Evolutionary conservation across 139 green algal genomes (phyloP).

Genomic region (Coelastrella sp.): DNA sequence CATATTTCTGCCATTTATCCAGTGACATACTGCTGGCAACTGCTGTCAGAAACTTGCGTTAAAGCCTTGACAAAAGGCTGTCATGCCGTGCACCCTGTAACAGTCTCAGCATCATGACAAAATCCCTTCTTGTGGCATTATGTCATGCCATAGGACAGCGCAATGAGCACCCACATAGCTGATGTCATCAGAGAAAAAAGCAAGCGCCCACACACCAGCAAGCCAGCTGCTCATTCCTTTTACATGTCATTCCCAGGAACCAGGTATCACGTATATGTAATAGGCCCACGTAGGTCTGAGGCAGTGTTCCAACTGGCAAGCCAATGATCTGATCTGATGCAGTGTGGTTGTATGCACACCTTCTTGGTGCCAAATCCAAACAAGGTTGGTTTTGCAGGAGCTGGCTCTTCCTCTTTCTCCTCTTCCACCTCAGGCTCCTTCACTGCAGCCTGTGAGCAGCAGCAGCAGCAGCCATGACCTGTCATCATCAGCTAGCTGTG

Average conservation of each 20-base stretch:
- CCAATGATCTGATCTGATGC: background rate
- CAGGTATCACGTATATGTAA: no score
- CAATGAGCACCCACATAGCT: background rate
- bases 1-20: background rate
- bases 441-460: background rate
- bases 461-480: background rate
- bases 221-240: no score
- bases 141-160: background rate
- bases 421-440: constrained; percentile 1
- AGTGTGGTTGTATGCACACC: background rate
- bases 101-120: no score
- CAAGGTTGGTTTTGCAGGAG: background rate
- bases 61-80: background rate
- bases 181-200: background rate
- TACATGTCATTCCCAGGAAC: no score
- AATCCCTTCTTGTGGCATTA: background rate
- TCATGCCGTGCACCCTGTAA: no score
- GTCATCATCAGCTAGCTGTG: background rate
- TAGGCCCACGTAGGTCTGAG: no score
- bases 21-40: background rate
- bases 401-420: constrained; percentile 8
- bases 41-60: background rate
- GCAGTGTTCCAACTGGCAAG: background rate
- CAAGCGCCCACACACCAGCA: background rate
- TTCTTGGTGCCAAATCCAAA: constrained; percentile 18